A percentile compares a stretch with the other conserved stretches of the same genome.
Evolutionary conservation across 75 land plant species (phyloP).

Genomic region (Cunninghamia lanceolata): DNA sequence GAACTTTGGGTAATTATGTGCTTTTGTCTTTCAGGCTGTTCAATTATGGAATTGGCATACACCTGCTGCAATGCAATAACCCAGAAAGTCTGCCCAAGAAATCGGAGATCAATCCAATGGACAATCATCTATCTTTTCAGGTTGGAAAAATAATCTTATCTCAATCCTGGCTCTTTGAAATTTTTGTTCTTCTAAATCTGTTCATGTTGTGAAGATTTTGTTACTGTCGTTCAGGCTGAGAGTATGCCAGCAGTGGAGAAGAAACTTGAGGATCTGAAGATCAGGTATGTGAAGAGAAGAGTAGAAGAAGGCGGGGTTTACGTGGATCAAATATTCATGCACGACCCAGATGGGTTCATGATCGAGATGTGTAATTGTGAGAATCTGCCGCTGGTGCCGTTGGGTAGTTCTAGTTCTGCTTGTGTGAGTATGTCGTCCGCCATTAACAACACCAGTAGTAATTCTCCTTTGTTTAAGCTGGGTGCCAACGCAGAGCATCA

Average conservation of each 20-base stretch:
- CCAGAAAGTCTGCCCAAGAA: constrained; percentile 29
- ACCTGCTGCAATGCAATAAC: constrained; percentile 47
- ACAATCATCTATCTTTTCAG: constrained; percentile 77
- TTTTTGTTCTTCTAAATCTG: neutral
- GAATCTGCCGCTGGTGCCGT: constrained; percentile 21
- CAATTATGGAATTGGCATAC: constrained; percentile 71
- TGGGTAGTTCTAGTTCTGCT: neutral
- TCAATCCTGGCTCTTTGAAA: neutral
- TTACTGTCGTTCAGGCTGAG: neutral
- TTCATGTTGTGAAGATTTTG: neutral
- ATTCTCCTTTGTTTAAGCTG: neutral
- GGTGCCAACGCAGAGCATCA: too few species aligned
- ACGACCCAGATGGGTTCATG: constrained; percentile 42
- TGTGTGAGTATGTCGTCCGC: neutral
- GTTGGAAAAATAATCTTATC: constrained; percentile 8
- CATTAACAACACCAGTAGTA: neutral
- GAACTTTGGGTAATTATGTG: neutral
- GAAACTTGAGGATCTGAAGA: constrained; percentile 14
- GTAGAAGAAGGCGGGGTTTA: constrained; percentile 25
- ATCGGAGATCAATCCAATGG: constrained; percentile 59
- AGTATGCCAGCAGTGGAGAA: constrained; percentile 10
- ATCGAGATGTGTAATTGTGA: constrained; percentile 36
- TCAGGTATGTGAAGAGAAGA: constrained; percentile 12
- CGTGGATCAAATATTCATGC: constrained; percentile 33
- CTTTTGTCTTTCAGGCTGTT: constrained; percentile 41